Percentiles rank a stretch among this genome's conserved stretches.
phyloP scores from a whole-genome alignment of 2,329 filamentous ascomycete species.

The Allantophomopsis lycopodina region DNA sequence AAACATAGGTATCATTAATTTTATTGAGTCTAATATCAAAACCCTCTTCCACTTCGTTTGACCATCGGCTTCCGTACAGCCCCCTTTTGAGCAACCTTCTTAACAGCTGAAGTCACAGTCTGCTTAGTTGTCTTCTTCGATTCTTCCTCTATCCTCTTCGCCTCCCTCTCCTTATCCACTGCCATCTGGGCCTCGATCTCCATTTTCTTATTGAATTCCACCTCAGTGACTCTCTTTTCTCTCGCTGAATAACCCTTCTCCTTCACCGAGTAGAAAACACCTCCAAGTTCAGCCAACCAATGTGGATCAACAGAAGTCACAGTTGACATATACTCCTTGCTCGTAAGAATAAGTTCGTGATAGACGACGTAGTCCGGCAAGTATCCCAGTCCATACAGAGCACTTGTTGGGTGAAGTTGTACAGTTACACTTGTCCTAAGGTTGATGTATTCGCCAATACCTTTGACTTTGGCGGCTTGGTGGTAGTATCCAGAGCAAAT shows the following conservation, averaged over 20 bases:
- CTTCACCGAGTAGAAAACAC: conserved; percentile 94
- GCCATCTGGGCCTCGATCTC: conserved; percentile 91
- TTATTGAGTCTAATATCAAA: conserved; percentile 5
- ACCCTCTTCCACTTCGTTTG: conserved; percentile 39
- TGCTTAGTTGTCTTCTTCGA: conserved; percentile 31
- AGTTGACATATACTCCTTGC: conserved; percentile 95
- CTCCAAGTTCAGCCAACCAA: conserved; percentile 92
- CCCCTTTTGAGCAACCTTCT: conserved; percentile 47
- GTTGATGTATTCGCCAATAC: conserved; percentile 95
- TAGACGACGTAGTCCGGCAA: conserved; percentile 96
- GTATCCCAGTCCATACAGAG: conserved; percentile 84
- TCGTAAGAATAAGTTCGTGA: conserved; percentile 92
- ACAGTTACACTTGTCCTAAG: conserved; percentile 88
- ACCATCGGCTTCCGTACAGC: conserved; percentile 46
- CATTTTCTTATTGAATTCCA: conserved; percentile 84
- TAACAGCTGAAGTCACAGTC: conserved; percentile 23
- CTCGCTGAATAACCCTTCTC: conserved; percentile 90
- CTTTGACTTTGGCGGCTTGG: conserved; percentile 90
- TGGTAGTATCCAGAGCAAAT: conserved; percentile 98
- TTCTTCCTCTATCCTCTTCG: conserved; percentile 37
- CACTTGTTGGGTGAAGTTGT: conserved; percentile 85
- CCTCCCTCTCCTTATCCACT: conserved; percentile 60
- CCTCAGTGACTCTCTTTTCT: conserved; percentile 77
- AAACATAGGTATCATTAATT: no score
- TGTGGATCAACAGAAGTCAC: conserved; percentile 93